These are phyloP conservation scores for Penicillium sp. DNA, from an alignment of 2,329 filamentous ascomycete genomes.

Conservation along the genomic window DNA sequence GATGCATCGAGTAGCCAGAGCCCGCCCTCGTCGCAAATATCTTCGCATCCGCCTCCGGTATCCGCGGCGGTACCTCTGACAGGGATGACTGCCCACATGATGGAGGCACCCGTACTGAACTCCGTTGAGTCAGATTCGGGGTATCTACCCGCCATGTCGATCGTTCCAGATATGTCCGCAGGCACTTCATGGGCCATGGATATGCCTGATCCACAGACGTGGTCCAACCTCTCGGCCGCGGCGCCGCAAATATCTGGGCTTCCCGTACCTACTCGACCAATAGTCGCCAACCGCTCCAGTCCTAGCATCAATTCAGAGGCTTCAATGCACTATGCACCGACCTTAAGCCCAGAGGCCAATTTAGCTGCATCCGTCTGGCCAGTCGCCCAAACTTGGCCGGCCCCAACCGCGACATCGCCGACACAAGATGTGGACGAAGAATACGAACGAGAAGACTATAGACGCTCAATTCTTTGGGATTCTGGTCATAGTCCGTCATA, in stretches of 20 bases:
- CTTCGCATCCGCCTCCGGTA: constrained; percentile 10
- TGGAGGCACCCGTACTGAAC: constrained; percentile 8
- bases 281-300: constrained; percentile 17
- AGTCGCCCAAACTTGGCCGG: constrained; percentile 13
- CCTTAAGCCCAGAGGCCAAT: constrained; percentile 19
- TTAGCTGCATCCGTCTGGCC: constrained; percentile 23
- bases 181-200: constrained; percentile 29
- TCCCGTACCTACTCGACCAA: constrained; percentile 23
- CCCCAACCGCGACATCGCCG: constrained; percentile 12
- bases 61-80: constrained; percentile 6
- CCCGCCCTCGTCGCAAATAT: constrained; percentile 16
- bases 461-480: constrained; percentile 24
- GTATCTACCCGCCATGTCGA: constrained; percentile 12
- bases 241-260: constrained; percentile 29
- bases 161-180: constrained; percentile 19
- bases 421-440: constrained; percentile 29
- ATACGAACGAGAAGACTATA: constrained; percentile 17
- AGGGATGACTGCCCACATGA: constrained; percentile 9
- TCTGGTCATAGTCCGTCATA: constrained; percentile 37
- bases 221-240: constrained; percentile 22
- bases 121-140: constrained; percentile 15
- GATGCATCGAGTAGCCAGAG: constrained; percentile 14
- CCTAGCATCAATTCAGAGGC: constrained; percentile 20
- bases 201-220: constrained; percentile 29
- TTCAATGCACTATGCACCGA: constrained; percentile 21